Evolutionary conservation across 768 basidiomycete species (phyloP), one percentile per base, ranked within the genome.

Genomic region (Russula olivacea): DNA sequence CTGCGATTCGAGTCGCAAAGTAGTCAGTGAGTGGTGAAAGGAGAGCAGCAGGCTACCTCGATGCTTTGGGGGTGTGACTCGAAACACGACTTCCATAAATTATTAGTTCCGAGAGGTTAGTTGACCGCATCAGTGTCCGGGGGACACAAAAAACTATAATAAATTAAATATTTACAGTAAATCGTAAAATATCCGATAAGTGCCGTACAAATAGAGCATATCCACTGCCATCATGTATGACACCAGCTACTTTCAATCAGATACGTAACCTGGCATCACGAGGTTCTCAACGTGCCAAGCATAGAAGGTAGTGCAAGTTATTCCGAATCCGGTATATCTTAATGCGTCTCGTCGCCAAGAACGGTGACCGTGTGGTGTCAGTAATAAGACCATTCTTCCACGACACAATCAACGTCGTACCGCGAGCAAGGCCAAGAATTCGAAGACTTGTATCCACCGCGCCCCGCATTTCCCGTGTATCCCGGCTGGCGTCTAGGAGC

Each of bases 381-480:
- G 65, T 70, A 83, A 70, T 78, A 84, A 17, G 76, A 80, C 78
- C 81, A 88, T 71, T 89, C 87, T 67, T 91, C 89, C 12, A 85
- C 80, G 32, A 89, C 78, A 69, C 89, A 91, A 67, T 87, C 85
- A 40, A 78, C 75, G 63, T 84, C 85, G 64, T 85, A 82, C 49
- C 76, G 76, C 59, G 76, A 75, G 73, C 89, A 78, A 38, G 83
- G 81, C 68, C 72, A 75, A 68, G 14, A n/a, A n/a, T n/a, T n/a
- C n/a, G n/a, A 75, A 69, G 14, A 69, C 64, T 67, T 66, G 38
- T 66, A 64, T 15, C 62, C 36, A 5, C 59, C 53, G 5, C 50
- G n/a, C 3, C 45, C 32, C 4, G n/a, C 36, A 17, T 40, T 50
- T 28, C 62, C 58, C 8, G 63, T 68, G 61, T 58, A 67, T n/a